phyloP scores from a whole-genome alignment of 2,329 filamentous ascomycete species.

The Neofusicoccum laricinum region DNA sequence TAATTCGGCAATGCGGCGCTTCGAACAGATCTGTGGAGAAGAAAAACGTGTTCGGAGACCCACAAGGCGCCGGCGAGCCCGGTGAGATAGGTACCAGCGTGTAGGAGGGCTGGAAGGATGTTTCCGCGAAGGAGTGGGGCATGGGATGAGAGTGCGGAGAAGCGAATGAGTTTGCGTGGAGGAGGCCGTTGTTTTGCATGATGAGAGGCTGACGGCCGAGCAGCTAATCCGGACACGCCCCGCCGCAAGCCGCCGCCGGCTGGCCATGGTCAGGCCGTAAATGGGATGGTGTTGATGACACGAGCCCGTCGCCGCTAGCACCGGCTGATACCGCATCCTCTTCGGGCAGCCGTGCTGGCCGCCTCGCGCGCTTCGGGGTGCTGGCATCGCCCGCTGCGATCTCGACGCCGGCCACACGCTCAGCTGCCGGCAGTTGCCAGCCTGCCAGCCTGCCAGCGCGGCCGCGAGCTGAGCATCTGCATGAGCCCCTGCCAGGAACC shows the following conservation, averaged over 20 bases:
- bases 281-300: background rate
- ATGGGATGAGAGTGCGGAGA: background rate
- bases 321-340: background rate
- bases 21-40: background rate
- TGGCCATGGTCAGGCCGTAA: background rate
- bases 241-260: no score
- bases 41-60: background rate
- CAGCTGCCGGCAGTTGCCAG: background rate
- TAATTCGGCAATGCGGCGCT: background rate
- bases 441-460: background rate
- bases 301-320: background rate
- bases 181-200: background rate
- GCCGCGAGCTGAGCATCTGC: background rate
- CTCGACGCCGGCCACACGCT: no score
- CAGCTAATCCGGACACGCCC: background rate
- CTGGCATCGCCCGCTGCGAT: background rate
- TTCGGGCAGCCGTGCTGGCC: background rate
- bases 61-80: slow-evolving; percentile 5
- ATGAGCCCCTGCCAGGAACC: background rate
- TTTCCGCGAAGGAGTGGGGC: background rate
- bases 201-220: background rate
- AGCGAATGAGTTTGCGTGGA: background rate
- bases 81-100: background rate
- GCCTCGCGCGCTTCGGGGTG: background rate
- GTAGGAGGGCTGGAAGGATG: background rate